Evolutionary conservation across 2,329 filamentous ascomycete genomes (phyloP).

Genomic region (Fusarium neocosmosporiellum): DNA sequence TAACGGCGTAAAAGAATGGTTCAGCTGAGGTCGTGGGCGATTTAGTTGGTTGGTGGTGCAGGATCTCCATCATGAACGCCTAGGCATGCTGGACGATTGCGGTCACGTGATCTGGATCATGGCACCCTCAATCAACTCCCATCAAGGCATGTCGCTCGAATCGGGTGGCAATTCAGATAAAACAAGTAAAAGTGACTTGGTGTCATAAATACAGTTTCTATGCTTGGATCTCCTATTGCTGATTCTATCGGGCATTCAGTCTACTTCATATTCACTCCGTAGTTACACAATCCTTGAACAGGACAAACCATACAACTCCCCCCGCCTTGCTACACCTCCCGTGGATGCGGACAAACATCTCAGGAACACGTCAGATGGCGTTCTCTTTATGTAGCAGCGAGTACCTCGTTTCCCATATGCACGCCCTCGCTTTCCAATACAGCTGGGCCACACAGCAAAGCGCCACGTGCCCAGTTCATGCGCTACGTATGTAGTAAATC

Average conservation of each 20-base stretch:
- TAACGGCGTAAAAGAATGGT: conserved; percentile 1
- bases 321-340: not conserved
- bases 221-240: not conserved
- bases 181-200: not conserved
- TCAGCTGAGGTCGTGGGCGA: conserved; percentile 4
- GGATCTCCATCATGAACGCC: conserved; percentile 35
- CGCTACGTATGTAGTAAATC: conserved; percentile 21
- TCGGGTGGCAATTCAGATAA: not conserved
- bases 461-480: conserved; percentile 14
- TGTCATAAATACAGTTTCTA: not conserved
- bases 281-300: not conserved
- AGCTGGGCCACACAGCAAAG: conserved; percentile 10
- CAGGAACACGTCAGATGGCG: not conserved
- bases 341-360: not conserved
- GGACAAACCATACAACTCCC: not conserved
- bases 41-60: conserved; percentile 31
- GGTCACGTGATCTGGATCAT: conserved; percentile 29
- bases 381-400: not conserved
- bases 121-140: not conserved
- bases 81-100: not conserved
- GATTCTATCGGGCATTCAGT: not conserved
- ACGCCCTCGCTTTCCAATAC: conserved; percentile 35
- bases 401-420: not conserved
- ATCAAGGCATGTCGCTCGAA: not conserved
- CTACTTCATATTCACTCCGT: not conserved